A percentile compares a stretch with the other conserved stretches of the same genome.
Conservation (phyloP, 208 protist genomes). For the Naegleria lovaniensis region DNA sequence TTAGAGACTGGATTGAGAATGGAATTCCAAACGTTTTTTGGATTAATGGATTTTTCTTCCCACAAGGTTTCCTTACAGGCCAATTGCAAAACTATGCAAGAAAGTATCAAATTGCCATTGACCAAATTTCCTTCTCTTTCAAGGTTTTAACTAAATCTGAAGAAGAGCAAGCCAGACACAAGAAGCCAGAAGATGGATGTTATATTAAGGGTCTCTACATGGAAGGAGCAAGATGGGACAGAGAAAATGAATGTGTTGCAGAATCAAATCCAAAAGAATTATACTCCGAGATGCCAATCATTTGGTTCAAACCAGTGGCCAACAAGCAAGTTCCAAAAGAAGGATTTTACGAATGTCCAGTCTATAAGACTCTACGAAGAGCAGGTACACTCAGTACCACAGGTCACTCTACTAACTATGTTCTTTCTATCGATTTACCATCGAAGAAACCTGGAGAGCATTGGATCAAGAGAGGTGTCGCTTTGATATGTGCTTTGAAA, state of each 20-base stretch:
- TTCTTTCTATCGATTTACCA: constrained; percentile 86
- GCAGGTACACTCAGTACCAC: constrained; percentile 91
- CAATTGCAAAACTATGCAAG: constrained; percentile 90
- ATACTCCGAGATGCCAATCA: constrained; percentile 69
- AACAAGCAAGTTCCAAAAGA: not conserved
- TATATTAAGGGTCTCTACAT: constrained; percentile 62
- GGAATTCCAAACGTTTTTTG: constrained; percentile 83
- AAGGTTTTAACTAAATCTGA: not conserved
- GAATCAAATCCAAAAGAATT: constrained; percentile 65
- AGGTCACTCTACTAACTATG: constrained; percentile 96
- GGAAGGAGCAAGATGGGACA: constrained; percentile 65
- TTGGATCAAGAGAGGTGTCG: constrained; percentile 60
- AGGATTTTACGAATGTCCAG: constrained; percentile 49
- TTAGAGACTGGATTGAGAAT: constrained; percentile 81
- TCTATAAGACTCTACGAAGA: constrained; percentile 91
- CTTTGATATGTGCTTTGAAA: constrained; percentile 50
- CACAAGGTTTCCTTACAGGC: constrained; percentile 84
- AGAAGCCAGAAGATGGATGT: constrained; percentile 44
- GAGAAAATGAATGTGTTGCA: constrained; percentile 31
- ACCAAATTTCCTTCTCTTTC: constrained; percentile 63
- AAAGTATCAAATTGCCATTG: constrained; percentile 80
- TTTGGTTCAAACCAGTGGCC: constrained; percentile 73
- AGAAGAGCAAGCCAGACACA: not conserved
- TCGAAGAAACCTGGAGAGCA: constrained; percentile 38
- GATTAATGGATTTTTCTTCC: constrained; percentile 95